Conservation (phyloP, 768 basidiomycete species). For the Calvatia gigantea region DNA sequence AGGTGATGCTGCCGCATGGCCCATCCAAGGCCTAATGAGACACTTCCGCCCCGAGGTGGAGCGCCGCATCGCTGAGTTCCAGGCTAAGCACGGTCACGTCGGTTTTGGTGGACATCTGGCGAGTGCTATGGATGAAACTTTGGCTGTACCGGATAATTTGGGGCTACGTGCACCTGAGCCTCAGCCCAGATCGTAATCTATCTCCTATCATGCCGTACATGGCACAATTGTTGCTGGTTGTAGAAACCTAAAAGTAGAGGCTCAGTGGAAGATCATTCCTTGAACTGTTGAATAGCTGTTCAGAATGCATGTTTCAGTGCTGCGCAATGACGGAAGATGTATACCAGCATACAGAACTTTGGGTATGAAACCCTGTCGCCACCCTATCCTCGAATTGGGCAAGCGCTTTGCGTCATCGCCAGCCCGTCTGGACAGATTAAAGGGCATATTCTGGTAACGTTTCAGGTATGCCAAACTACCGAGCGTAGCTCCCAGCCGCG, state of each 20-base stretch:
- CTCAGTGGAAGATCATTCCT: constrained; percentile 7
- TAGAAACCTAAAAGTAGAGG: neutral
- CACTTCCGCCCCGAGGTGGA: constrained; percentile 98
- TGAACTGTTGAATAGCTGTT: neutral
- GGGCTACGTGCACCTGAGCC: constrained; percentile 47
- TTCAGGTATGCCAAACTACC: no score
- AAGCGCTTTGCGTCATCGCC: no score
- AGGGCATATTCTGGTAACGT: no score
- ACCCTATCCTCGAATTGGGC: no score
- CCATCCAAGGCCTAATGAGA: constrained; percentile 95
- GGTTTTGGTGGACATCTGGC: constrained; percentile 82
- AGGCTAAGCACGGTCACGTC: constrained; percentile 73
- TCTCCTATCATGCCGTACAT: neutral
- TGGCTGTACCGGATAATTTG: constrained; percentile 74
- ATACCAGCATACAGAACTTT: no score
- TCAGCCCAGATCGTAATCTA: neutral
- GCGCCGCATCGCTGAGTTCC: constrained; percentile 76
- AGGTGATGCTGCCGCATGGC: constrained; percentile 98
- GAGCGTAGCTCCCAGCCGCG: no score
- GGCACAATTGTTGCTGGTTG: neutral
- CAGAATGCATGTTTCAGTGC: neutral
- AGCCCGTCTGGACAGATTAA: no score
- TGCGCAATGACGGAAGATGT: no score
- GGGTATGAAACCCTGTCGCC: no score
- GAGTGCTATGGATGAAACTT: constrained; percentile 61